Base-by-base conservation (phyloP, 148 eudicot genomes). In the Bassia scoparia region DNA sequence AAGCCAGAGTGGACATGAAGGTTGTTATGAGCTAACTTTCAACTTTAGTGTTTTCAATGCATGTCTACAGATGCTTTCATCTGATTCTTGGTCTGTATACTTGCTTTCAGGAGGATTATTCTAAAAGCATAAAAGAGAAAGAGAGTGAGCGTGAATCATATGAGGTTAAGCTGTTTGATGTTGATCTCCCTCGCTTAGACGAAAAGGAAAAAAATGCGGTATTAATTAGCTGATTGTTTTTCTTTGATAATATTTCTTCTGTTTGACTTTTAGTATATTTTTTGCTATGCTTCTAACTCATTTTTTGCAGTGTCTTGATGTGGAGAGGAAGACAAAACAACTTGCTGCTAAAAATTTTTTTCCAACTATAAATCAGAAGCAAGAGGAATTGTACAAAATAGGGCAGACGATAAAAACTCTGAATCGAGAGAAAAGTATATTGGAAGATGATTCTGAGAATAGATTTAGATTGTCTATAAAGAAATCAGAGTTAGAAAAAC, bases 121-220 rank as follows among this genome's bases (percentile, higher is more conserved):
- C 81, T 66, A 84, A 68, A 66, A 87, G 83, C 69, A 84, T 85
- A 52, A 68, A 80, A 78, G 89, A 85, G 78, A 86, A 84, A 83
- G 80, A 89, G 77, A 74, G 14, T 5, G 90, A 89, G 59, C 85
- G 90, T 37, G 92, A 88, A 67, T 35, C 72, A 24, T 78, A 78
- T 69, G 99, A 95, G 74, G 66, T 21, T 61, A 69, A 83, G 46
- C 67, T 91, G 70, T 84, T 89, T 69, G 72, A 76, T 65, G 65
- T 82, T 62, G 77, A 95, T 81, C 68, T 88, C 15, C 33, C 85
- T 26, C 77, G 48, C 37, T 35, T 95, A 74, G 97, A 95, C 71
- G 93, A 87, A 80, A 87, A 70, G 72, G 99, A 91, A 67, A 89
- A 71, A 79, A 81, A 79, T 44, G 59, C 81, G 90, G 99, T 95